Conservation (phyloP, 2,329 filamentous ascomycete genomes). For the Davidsoniella australis region DNA sequence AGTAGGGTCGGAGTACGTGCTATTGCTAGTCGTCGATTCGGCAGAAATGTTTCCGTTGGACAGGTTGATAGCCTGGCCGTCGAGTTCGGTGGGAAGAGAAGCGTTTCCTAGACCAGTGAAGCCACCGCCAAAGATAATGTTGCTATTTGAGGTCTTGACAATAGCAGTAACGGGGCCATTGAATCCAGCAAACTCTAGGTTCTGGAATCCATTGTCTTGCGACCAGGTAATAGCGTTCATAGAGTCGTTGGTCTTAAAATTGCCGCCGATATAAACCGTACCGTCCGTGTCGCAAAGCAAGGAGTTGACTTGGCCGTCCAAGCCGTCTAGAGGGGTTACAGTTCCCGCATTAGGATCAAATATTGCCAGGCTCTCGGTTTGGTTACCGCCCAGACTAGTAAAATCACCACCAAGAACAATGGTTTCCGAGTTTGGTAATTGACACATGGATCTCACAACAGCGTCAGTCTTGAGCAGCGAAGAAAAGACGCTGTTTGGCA, state of each 20-base stretch:
- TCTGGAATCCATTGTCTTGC: slow-evolving; percentile 49
- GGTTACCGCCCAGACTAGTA: slow-evolving; percentile 63
- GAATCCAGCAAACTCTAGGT: slow-evolving; percentile 81
- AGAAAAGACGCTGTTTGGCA: slow-evolving; percentile 73
- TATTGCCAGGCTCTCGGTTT: slow-evolving; percentile 64
- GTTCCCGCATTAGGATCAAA: slow-evolving; percentile 57
- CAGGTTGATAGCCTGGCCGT: slow-evolving; percentile 71
- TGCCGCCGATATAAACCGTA: slow-evolving; percentile 82
- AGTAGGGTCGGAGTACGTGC: slow-evolving; percentile 55
- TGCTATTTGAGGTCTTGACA: slow-evolving; percentile 57
- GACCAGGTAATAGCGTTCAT: slow-evolving; percentile 82
- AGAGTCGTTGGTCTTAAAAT: slow-evolving; percentile 63
- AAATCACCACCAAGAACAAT: slow-evolving; percentile 90
- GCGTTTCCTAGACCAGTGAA: slow-evolving; percentile 76
- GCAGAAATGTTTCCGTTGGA: slow-evolving; percentile 58
- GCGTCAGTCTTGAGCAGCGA: slow-evolving; percentile 63
- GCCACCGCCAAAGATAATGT: slow-evolving; percentile 79
- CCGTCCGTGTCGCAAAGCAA: slow-evolving; percentile 65
- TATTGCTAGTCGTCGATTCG: slow-evolving; percentile 39
- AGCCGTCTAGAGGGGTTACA: slow-evolving; percentile 59
- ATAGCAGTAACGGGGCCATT: slow-evolving; percentile 86
- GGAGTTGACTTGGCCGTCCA: slow-evolving; percentile 67
- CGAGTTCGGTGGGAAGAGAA: slow-evolving; percentile 46
- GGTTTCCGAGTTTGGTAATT: slow-evolving; percentile 44
- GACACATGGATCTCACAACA: slow-evolving; percentile 76